These are phyloP conservation scores for Hysterium pulicare DNA, from an alignment of 2,329 filamentous ascomycete genomes.

Conservation along the genomic window DNA sequence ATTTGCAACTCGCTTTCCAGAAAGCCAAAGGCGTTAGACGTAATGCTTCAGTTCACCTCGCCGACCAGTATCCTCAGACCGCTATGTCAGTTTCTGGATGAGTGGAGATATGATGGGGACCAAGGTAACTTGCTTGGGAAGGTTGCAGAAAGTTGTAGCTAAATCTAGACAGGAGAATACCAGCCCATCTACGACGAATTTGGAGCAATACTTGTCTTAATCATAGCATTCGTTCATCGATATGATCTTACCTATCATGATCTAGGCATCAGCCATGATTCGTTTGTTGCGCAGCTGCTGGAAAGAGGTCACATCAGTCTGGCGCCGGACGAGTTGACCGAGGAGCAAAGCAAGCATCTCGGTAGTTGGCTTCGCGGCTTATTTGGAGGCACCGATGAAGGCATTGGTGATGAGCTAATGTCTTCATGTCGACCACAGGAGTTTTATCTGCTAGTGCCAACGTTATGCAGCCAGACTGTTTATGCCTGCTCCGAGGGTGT, in stretches of 20 bases:
- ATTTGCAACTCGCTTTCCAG: slow-evolving; percentile 71
- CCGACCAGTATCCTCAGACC: slow-evolving; percentile 67
- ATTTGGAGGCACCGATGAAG: slow-evolving; percentile 64
- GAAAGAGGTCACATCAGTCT: slow-evolving; percentile 57
- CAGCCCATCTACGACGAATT: slow-evolving; percentile 87
- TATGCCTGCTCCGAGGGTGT: slow-evolving; percentile 64
- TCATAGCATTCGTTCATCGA: slow-evolving; percentile 71
- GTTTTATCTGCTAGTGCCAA: slow-evolving; percentile 75
- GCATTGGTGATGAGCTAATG: slow-evolving; percentile 76
- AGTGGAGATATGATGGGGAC: slow-evolving; percentile 78
- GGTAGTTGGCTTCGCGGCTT: slow-evolving; percentile 74
- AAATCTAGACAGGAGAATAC: slow-evolving; percentile 60
- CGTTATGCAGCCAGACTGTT: slow-evolving; percentile 72
- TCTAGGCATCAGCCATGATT: slow-evolving; percentile 61
- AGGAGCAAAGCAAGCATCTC: slow-evolving; percentile 64
- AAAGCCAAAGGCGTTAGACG: slow-evolving; percentile 68
- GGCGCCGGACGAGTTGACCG: slow-evolving; percentile 58
- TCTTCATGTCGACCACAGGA: slow-evolving; percentile 77
- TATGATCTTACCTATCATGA: slow-evolving; percentile 65
- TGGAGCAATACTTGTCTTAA: slow-evolving; percentile 69
- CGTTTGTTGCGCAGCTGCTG: slow-evolving; percentile 67
- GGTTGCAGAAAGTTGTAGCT: no score
- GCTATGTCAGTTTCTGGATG: slow-evolving; percentile 70
- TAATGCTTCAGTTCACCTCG: slow-evolving; percentile 72
- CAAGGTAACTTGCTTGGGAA: no score